These are phyloP conservation scores for Gremmenia infestans DNA, from an alignment of 2,329 filamentous ascomycete species.

Conservation along the genomic window DNA sequence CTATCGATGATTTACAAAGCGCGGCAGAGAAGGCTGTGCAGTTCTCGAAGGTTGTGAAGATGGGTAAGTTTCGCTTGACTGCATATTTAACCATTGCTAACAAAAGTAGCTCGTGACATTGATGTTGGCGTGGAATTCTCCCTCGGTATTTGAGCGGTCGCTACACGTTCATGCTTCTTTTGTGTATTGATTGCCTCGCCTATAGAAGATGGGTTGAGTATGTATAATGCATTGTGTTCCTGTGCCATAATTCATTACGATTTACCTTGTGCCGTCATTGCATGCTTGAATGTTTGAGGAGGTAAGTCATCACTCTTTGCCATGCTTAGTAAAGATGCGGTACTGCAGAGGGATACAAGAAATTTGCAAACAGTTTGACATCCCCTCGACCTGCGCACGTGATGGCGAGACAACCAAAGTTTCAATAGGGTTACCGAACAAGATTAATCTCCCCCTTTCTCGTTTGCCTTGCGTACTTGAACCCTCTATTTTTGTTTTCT, in stretches of 20 bases:
- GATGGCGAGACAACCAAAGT: too few relatives aligned
- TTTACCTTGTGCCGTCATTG: neutral
- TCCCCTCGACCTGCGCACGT: too few relatives aligned
- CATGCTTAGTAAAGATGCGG: too few relatives aligned
- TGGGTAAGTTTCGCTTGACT: slow-evolving; percentile 57
- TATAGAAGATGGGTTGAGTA: slow-evolving; percentile 26
- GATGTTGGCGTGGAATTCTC: slow-evolving; percentile 96
- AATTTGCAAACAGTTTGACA: too few relatives aligned
- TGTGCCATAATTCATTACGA: slow-evolving; percentile 1
- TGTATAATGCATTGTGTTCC: slow-evolving; percentile 28
- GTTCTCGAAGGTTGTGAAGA: slow-evolving; percentile 98
- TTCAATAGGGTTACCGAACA: too few relatives aligned
- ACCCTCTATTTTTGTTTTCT: too few relatives aligned
- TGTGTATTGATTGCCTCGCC: slow-evolving; percentile 31
- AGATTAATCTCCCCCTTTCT: too few relatives aligned
- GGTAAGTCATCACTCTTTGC: too few relatives aligned
- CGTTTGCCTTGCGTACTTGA: too few relatives aligned
- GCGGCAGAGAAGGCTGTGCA: slow-evolving; percentile 98
- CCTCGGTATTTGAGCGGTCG: slow-evolving; percentile 68
- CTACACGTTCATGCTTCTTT: slow-evolving; percentile 18
- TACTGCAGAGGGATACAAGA: too few relatives aligned
- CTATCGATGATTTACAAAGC: slow-evolving; percentile 94
- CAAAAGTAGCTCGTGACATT: slow-evolving; percentile 73
- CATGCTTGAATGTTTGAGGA: too few relatives aligned
- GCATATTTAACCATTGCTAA: slow-evolving; percentile 16